A percentile compares a stretch with the other conserved stretches of the same genome.
Conservation (phyloP, 331 rosid species). For the Quercus lobata region DNA sequence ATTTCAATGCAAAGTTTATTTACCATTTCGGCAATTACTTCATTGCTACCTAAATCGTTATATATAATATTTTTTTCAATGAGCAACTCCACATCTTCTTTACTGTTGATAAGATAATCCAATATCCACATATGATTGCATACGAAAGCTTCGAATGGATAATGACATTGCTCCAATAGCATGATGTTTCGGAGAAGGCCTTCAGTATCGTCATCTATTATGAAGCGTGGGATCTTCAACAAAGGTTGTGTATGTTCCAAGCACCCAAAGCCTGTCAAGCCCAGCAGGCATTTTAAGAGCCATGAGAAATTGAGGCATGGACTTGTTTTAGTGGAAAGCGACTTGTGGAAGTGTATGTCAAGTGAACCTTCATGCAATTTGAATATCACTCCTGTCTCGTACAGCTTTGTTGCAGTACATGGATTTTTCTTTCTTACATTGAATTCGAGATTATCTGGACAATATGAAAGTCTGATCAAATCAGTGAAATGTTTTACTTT, state of each 20-base stretch:
- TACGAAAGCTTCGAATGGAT: neutral
- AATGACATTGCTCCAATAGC: conserved; percentile 27
- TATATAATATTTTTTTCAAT: conserved; percentile 7
- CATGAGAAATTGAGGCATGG: neutral
- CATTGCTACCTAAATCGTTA: neutral
- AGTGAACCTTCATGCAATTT: neutral
- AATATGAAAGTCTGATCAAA: conserved; percentile 19
- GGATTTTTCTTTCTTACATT: neutral
- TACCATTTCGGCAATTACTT: neutral
- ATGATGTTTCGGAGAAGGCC: conserved; percentile 12
- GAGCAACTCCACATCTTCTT: conserved; percentile 10
- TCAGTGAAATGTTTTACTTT: conserved; percentile 25
- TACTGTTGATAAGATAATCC: conserved; percentile 3
- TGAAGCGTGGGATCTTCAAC: neutral
- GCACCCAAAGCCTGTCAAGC: conserved; percentile 22
- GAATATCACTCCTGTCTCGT: conserved; percentile 5
- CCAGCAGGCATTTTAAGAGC: conserved; percentile 19
- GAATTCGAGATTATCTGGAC: neutral
- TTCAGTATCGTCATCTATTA: neutral
- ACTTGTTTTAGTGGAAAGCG: no score
- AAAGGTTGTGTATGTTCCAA: conserved; percentile 8
- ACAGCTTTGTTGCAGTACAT: conserved; percentile 15
- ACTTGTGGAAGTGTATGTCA: neutral
- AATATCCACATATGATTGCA: conserved; percentile 13
- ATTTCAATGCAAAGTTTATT: conserved; percentile 13